Percentiles rank a stretch among this genome's conserved stretches.
Conservation (phyloP, 768 basidiomycete genomes). For the Amanita brunnescens region DNA sequence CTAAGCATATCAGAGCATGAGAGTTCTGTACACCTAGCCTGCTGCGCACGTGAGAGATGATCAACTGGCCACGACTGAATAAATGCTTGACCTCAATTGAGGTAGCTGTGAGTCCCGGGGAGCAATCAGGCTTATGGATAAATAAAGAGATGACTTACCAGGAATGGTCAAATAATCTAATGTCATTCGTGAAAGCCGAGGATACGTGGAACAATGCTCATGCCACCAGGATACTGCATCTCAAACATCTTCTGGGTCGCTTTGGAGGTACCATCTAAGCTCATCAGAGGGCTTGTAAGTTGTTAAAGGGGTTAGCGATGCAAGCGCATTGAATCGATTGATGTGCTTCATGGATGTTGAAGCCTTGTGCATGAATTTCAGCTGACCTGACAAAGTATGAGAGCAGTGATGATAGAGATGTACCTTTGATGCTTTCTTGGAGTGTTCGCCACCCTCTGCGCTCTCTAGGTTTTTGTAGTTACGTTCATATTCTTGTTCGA, state of each 20-base stretch:
- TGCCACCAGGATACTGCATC: conserved; percentile 22
- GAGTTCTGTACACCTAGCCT: conserved; percentile 15
- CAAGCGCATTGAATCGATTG: conserved; percentile 9
- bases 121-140: not conserved
- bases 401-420: not conserved
- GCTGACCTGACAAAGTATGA: not conserved
- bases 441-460: not conserved
- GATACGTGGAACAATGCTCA: conserved; percentile 12
- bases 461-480: conserved; percentile 3
- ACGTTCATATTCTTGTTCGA: conserved; percentile 14
- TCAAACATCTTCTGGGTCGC: conserved; percentile 11
- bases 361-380: not conserved
- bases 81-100: conserved; percentile 19
- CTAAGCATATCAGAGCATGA: conserved; percentile 18
- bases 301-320: not conserved
- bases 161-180: conserved; percentile 23
- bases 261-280: conserved; percentile 18
- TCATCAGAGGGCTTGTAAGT: conserved; percentile 8
- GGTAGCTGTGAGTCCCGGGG: conserved; percentile 14
- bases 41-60: conserved; percentile 18
- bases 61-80: conserved; percentile 20
- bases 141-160: conserved; percentile 14
- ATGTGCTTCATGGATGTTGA: not conserved
- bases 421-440: not conserved
- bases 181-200: not conserved